Evolutionary conservation across 1,284 basidiomycete genomes (phyloP), one percentile per base, ranked within the genome.

Genomic region (Malassezia dermatis): DNA sequence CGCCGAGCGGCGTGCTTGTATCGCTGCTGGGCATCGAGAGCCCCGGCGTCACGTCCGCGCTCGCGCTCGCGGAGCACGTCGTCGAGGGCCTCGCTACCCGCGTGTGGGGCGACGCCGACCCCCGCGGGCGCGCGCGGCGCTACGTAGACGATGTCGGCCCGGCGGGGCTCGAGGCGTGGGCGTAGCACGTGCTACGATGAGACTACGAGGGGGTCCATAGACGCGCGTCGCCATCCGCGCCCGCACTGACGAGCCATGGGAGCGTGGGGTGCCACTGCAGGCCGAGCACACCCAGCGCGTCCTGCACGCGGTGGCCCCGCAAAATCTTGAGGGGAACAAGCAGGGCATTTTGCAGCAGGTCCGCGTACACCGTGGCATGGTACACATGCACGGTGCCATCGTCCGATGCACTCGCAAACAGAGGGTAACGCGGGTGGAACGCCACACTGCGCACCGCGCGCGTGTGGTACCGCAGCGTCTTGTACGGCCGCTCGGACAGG

Each of bases 311-410:
- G 77, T 98, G 94, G 26, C 90, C 93, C 30, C 88, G 80, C 48
- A 99, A 79, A 57, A 98, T 91, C 78, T 98, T 98, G 67, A 98
- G 80, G 27, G 94, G 94, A 0, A 99, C 93, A 67, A 99, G 90
- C 55, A 96, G 79, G 31, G 94, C 88, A 76, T 95, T 91, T 56
- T 88, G 90, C 81, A 91, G 86, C 75, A 62, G 43, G 40, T 96
- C 93, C 34, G 56, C 48, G 77, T 88, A 96, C 32, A 98, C 87
- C 56, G 90, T 85, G 23, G 86, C 82, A 76, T 99, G 94, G 83
- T 98, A 98, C 58, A 99, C 79, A 75, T 98, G 94, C 63, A 96
- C 86, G 35, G 88, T 85, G 26, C 93, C 94, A 76, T 98, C 94
- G 77, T 99, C 94, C 19, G 89, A 89, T 42, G 88, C 87, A 10